Evolutionary conservation across 345 rosid species (phyloP), one percentile per base, ranked within the genome.

Genomic region (Dovyalis caffra): DNA sequence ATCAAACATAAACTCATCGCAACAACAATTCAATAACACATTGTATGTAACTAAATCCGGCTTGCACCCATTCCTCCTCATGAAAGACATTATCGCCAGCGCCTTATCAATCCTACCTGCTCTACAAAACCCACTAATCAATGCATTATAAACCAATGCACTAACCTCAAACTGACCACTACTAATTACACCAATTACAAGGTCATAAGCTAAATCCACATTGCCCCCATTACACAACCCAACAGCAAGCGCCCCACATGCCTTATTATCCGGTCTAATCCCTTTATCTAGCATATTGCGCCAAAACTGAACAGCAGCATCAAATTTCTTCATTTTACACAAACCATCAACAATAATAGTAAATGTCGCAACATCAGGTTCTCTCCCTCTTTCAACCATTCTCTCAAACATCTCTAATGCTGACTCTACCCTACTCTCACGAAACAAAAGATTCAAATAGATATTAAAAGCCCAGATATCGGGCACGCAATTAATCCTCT

Each of bases 201-300:
- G 86, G 67, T 91, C 97, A 87, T 95, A 93, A 15, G 97, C 99
- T 82, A 91, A 79, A 65, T 93, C 97, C 80, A 92, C 92, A 79
- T 87, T 92, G 74, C 97, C 88, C 25, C 86, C 92, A 25, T 69
- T 57, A 72, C 96, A 90, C 77, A 95, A 80, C 29, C 91, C 97
- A 37, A 87, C 82, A 66, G 88, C 98, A 35, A 91, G 88, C 0
- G 89, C 90, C 0, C 79, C 85, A 78, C 94, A 87, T 0, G 87
- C 93, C 69, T 82, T 86, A 70, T 78, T 78, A 80, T 91, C 98
- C 0, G 95, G 98, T 26, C 29, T 37, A 67, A 91, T 21, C 25
- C 97, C 97, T n/a, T 78, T 80, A 43, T 76, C 73, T 8, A 88
- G 63, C 98, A 93, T 95, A 31, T 82, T 84, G 78, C 29, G 82